Evolutionary conservation across 2,329 filamentous ascomycete species (phyloP), one percentile per base, ranked within the genome.

Genomic region (Pseudocercospora fuligena): DNA sequence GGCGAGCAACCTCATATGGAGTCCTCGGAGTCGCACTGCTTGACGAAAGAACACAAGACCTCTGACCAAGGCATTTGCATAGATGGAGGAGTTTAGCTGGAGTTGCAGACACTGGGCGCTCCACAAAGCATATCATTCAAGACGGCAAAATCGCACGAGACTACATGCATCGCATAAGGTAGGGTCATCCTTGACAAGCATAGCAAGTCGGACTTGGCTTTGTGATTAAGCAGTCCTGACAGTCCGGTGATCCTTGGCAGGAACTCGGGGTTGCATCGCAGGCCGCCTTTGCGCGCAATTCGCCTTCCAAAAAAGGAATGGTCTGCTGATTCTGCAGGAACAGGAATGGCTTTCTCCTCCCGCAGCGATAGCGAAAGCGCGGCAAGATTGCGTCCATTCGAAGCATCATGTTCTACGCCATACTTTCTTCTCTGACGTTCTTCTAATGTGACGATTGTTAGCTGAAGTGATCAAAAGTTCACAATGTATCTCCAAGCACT

Each of bases 251-350:
- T 56, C 25, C 51, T 56, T 56, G 51, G 51, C 51, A 27, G 25
- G 27, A 31, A 43, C n/a, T 27, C 51, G 51, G 27, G 21, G 51
- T 56, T 33, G 51, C 51, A 56, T 56, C 51, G 25, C 27, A 56
- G 51, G 23, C 23, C 51, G 51, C 51, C 25, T 27, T 27, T 27
- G 47, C 40, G 40, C n/a, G 40, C 16, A 43, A 43, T 43, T 43
- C 40, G 47, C 47, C 47, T 51, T 23, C 21, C 47, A 27, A 11
- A 51, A 51, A 12, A 11, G 47, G 47, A 51, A 51, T 2, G 47
- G 47, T 25, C 23, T 21, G 19, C 9, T 51, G 7, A 51, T 27
- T 29, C 16, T 54, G 25, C 9, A 54, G 51, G 51, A 54, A 29
- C 25, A 29, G 14, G 25, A 54, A 54, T 23, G 25, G 51, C 25